phyloP scores from a whole-genome alignment of 805 yeast genomes.

The Kregervanrija delftensis region DNA sequence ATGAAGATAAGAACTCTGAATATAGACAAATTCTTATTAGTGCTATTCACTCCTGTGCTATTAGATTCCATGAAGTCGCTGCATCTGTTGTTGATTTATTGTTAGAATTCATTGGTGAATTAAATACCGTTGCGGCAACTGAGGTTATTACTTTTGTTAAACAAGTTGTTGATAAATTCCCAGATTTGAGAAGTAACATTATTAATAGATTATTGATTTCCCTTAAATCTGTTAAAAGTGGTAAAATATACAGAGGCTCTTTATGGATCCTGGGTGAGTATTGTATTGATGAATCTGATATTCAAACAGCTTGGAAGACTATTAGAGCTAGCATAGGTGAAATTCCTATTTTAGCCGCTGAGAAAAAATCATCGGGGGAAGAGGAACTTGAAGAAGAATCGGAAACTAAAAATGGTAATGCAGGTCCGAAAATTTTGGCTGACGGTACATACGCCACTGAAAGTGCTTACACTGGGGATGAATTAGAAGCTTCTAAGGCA shows the following conservation, averaged over 20 bases:
- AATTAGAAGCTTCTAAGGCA: conserved; percentile 30
- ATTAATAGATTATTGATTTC: conserved; percentile 55
- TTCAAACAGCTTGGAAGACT: conserved; percentile 81
- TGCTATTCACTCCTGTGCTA: conserved; percentile 85
- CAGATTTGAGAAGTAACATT: conserved; percentile 63
- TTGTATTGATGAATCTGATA: conserved; percentile 58
- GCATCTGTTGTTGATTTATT: conserved; percentile 83
- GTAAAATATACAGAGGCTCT: conserved; percentile 88
- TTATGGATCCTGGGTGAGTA: conserved; percentile 97
- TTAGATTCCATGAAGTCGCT: conserved; percentile 84
- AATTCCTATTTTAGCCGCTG: conserved; percentile 79
- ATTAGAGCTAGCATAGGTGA: conserved; percentile 83
- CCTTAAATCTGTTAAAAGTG: conserved; percentile 66
- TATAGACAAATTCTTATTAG: conserved; percentile 85
- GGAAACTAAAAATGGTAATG: conserved; percentile 25
- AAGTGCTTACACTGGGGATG: conserved; percentile 51
- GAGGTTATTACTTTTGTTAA: conserved; percentile 90
- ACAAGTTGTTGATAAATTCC: conserved; percentile 90
- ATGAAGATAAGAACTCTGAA: conserved; percentile 76
- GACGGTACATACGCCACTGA: conserved; percentile 99
- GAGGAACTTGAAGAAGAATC: conserved; percentile 11
- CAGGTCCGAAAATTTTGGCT: conserved; percentile 83
- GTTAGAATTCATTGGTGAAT: conserved; percentile 78
- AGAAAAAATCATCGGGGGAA: conserved; percentile 36
- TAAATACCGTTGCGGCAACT: conserved; percentile 77